Evolutionary conservation across 352 stramenopile genomes (phyloP).

Genomic region (Pilasporangium apinafurcum): DNA sequence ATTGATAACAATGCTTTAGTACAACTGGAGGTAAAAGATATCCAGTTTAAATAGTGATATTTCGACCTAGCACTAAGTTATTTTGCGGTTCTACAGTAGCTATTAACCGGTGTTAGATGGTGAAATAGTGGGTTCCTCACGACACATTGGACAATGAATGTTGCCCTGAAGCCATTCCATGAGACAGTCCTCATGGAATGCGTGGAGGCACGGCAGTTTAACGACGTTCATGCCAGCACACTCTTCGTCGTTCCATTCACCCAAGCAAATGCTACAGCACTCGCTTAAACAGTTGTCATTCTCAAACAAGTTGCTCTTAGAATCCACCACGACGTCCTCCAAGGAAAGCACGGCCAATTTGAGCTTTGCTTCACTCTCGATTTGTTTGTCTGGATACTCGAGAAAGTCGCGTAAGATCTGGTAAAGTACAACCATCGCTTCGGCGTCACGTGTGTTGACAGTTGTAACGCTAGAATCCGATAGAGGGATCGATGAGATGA

Average conservation of each 20-base stretch:
- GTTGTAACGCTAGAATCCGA: slow-evolving; percentile 12
- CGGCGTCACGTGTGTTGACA: slow-evolving; percentile 10
- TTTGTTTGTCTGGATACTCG: slow-evolving; percentile 81
- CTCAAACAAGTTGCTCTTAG: slow-evolving; percentile 54
- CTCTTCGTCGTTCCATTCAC: slow-evolving; percentile 78
- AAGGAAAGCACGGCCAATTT: slow-evolving; percentile 78
- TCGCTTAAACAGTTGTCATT: slow-evolving; percentile 45
- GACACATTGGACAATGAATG: slow-evolving; percentile 81
- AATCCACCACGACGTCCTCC: slow-evolving; percentile 78
- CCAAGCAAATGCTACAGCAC: slow-evolving; percentile 82
- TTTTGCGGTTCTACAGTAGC: too few relatives aligned
- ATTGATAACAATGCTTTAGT: too few relatives aligned
- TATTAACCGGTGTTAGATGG: too few relatives aligned
- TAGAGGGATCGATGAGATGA: slow-evolving; percentile 73
- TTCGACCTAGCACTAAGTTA: too few relatives aligned
- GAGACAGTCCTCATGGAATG: slow-evolving; percentile 83
- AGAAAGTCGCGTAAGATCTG: slow-evolving; percentile 75
- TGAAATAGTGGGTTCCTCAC: slow-evolving; percentile 50
- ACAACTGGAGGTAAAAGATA: too few relatives aligned
- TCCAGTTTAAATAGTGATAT: too few relatives aligned
- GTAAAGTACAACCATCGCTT: slow-evolving; percentile 57
- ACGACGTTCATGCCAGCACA: slow-evolving; percentile 79
- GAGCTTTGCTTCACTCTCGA: slow-evolving; percentile 79
- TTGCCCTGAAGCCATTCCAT: slow-evolving; percentile 83
- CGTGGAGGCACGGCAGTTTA: slow-evolving; percentile 76